phyloP scores from a whole-genome alignment of 202 grass and related monocot species.

The Carex sylvatica region DNA sequence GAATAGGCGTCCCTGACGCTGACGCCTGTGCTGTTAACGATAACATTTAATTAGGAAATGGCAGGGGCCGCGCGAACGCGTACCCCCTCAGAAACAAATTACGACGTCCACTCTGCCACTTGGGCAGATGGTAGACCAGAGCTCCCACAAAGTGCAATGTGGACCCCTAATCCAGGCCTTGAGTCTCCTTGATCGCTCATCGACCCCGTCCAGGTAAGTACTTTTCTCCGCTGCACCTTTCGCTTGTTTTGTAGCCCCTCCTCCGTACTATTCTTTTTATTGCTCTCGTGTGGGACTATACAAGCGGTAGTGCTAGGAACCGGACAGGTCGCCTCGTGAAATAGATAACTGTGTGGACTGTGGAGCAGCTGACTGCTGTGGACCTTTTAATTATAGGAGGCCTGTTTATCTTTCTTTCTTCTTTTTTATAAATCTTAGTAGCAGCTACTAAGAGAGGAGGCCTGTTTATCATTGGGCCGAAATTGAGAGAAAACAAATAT shows the following conservation, averaged over 20 bases:
- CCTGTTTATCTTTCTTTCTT: too few relatives aligned
- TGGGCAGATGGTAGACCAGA: conserved; percentile 45
- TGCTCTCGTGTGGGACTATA: background rate
- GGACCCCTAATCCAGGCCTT: too few relatives aligned
- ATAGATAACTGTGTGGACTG: too few relatives aligned
- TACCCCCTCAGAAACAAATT: conserved; percentile 49
- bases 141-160: background rate
- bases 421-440: too few relatives aligned
- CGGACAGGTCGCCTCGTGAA: background rate
- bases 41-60: background rate
- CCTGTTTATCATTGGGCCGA: background rate
- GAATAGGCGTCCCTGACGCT: too few relatives aligned
- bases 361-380: too few relatives aligned
- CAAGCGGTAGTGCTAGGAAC: background rate
- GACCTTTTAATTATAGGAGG: background rate
- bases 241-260: background rate
- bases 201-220: too few relatives aligned
- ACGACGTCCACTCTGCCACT: conserved; percentile 43
- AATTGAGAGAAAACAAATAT: too few relatives aligned
- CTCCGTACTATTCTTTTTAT: background rate
- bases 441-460: too few relatives aligned
- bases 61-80: conserved; percentile 40
- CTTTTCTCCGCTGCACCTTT: background rate
- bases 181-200: too few relatives aligned
- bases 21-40: too few relatives aligned